Evolutionary conservation across 352 stramenopile genomes (phyloP).

Genomic region (Globisporangium takayamanum): DNA sequence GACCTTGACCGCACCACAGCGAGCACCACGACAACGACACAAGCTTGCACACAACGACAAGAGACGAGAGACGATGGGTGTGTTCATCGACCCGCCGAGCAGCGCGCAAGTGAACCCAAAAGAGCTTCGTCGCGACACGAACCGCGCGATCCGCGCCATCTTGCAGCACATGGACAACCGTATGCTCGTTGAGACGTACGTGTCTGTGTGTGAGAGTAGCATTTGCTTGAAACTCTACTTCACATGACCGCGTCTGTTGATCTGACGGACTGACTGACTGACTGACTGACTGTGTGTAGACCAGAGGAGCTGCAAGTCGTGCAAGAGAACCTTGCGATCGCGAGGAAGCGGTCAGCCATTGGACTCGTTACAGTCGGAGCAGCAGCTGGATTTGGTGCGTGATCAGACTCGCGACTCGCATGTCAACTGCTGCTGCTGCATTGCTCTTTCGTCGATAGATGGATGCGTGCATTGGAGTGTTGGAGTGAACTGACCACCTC

Average conservation of each 20-base stretch:
- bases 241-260: neutral
- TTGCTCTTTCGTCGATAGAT: too few species aligned
- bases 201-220: neutral
- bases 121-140: slow-evolving; percentile 4
- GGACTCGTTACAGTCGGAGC: slow-evolving; percentile 1
- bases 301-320: slow-evolving; percentile 1
- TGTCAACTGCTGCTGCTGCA: too few species aligned
- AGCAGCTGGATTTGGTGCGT: neutral
- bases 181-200: slow-evolving; percentile 6
- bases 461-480: too few species aligned
- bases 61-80: too few species aligned
- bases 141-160: slow-evolving; percentile 4
- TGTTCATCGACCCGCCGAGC: neutral
- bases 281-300: neutral
- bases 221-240: neutral
- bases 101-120: slow-evolving; percentile 4
- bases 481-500: too few species aligned
- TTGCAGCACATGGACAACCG: slow-evolving; percentile 5
- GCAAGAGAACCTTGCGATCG: slow-evolving; percentile 7
- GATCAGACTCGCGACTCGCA: neutral
- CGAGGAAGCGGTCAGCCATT: neutral
- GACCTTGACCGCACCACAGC: too few species aligned
- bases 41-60: too few species aligned
- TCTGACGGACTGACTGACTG: neutral
- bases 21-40: too few species aligned